Evolutionary conservation across 1,284 basidiomycete genomes (phyloP), one percentile per base, ranked within the genome.

Genomic region (Ganoderma meredithae): DNA sequence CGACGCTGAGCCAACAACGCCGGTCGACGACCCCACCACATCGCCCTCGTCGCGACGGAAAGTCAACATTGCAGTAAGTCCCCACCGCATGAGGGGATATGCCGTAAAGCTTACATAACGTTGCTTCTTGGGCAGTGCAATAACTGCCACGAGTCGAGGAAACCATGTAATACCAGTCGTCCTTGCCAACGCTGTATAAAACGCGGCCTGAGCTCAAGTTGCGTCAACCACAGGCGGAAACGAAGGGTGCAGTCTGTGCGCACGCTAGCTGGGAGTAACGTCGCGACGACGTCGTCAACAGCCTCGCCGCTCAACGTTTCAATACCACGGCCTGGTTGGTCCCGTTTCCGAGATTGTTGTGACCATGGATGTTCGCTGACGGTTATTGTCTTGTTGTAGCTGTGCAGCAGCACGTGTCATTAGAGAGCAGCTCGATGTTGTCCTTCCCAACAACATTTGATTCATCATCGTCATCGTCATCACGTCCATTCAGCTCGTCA

Each of bases 101-200:
- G 55, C 52, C 25, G 52, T 55, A 53, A 53, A 9, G 55, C 55
- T 56, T 17, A 56, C 31, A 33, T 36, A n/a, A 19, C 27, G 8
- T 31, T 36, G 4, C 6, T 22, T 10, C 22, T 53, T 27, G 49
- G 22, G 33, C 47, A 62, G 61, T 62, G 61, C 39, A 53, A 52
- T 15, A 22, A 62, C 47, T 62, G 61, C n/a, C 44, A 62, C 47
- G 47, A 62, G 22, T 6, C 47, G 0, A 13, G 61, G 47, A 62
- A 62, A 40, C 47, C 47, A 12, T 53, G 61, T 27, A 39, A 25
- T 40, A 53, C 31, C 31, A 12, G 47, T 12, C 27, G 61, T 40
- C 44, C 61, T n/a, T 53, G 47, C 13, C 61, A 52, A n/a, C 61
- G 61, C 6, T 52, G 47, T 33, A 52, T 53, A 36, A 62, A 53